Conservation (phyloP, 2,329 filamentous ascomycete species). For the Cercospora canescens region DNA sequence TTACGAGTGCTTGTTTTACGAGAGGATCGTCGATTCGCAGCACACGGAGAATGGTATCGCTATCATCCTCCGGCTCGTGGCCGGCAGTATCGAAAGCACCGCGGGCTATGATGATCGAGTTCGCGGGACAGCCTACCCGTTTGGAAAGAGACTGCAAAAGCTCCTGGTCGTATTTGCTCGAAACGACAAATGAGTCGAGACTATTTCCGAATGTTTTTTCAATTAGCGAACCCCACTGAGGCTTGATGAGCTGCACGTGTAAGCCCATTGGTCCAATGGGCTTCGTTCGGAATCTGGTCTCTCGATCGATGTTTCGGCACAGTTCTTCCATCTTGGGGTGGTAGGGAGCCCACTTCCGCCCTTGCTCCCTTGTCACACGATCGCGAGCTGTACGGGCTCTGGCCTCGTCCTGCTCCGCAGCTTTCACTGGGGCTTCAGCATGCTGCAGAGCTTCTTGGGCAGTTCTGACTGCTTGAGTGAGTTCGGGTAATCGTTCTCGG, state of each 20-base stretch:
- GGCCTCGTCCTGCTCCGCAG: slow-evolving; percentile 6
- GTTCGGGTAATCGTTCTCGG: slow-evolving; percentile 33
- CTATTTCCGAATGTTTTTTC: slow-evolving; percentile 72
- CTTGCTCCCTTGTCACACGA: slow-evolving; percentile 48
- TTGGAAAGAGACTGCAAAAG: slow-evolving; percentile 51
- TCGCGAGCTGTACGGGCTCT: neutral
- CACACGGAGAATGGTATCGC: slow-evolving; percentile 76
- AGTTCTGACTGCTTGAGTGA: slow-evolving; percentile 39
- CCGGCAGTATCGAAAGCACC: slow-evolving; percentile 57
- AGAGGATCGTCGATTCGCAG: slow-evolving; percentile 77
- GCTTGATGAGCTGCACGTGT: slow-evolving; percentile 73
- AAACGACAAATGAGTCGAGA: slow-evolving; percentile 79
- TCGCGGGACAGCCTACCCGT: slow-evolving; percentile 56
- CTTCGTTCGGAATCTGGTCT: slow-evolving; percentile 65
- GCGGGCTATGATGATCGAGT: slow-evolving; percentile 65
- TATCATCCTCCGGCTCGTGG: slow-evolving; percentile 72
- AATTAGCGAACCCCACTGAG: slow-evolving; percentile 79
- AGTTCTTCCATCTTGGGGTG: slow-evolving; percentile 63
- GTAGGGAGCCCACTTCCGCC: slow-evolving; percentile 65
- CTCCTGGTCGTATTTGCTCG: slow-evolving; percentile 72
- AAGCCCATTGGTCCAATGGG: slow-evolving; percentile 84
- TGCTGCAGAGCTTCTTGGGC: slow-evolving; percentile 38
- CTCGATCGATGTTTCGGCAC: slow-evolving; percentile 67
- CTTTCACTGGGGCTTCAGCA: slow-evolving; percentile 32
- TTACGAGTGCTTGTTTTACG: slow-evolving; percentile 79